Base-by-base conservation (phyloP, 495 filamentous ascomycete genomes). In the Neurospora africana region DNA sequence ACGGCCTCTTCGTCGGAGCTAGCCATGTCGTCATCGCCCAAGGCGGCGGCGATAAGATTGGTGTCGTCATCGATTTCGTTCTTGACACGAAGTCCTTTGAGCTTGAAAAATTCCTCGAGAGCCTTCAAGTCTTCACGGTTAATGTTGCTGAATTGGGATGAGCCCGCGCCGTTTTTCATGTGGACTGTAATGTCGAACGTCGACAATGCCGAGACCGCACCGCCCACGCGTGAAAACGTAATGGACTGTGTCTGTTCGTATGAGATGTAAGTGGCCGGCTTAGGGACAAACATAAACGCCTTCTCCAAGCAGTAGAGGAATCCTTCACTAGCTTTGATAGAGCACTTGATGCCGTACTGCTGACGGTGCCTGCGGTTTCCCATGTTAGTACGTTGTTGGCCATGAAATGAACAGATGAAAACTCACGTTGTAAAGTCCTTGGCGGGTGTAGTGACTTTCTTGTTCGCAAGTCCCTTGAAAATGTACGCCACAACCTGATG, bases 261-360 rank as follows among this genome's bases (percentile, higher is more conserved):
- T 47, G 93, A 90, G 41, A 99, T 94, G 82, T 97, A 98, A 3
- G 94, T 97, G 0, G 96, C 94, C 0, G 96, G 96, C 81, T 99
- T 99, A 3, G 96, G 96, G 7, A 99, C 95, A 75, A 99, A 99
- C 87, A 99, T 95, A 78, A 99, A 95, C 10, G 94, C 95, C 83
- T 97, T 97, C 81, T 99, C 96, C 75, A 99, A 82, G 81, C 94
- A 98, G 85, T 95, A 99, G 37, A 99, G 83, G 76, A 96, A 94
- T 69, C 96, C 96, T 81, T 99, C 96, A 79, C 95, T 97, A 69
- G 96, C 96, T 82, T 99, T 99, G 85, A 98, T 96, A 15, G 95
- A 97, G 84, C 96, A 99, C 82, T 99, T 99, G 79, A 98, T 95
- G 44, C 96, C 96, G 74, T 89, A 92, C 81, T 97, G 94, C 70